Percentiles rank a stretch among this genome's conserved stretches.
phyloP scores from a whole-genome alignment of 208 protist genomes.

The Crithidia brevicula region DNA sequence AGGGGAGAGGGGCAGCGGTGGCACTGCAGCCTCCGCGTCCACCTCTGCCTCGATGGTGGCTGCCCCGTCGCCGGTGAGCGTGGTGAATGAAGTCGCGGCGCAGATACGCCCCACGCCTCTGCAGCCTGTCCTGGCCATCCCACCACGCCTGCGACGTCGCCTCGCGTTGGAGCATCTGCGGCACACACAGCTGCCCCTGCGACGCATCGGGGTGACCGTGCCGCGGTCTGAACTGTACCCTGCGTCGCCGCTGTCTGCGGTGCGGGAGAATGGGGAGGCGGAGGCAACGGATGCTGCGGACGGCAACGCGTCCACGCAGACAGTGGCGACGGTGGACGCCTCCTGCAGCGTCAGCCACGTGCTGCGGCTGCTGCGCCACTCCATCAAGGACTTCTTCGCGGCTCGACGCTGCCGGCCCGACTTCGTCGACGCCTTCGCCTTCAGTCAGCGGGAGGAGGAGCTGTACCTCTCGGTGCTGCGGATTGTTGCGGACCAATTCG shows the following conservation, averaged over 20 bases:
- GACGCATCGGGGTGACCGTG: slow-evolving; percentile 47
- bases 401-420: slow-evolving; percentile 51
- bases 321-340: slow-evolving; percentile 17
- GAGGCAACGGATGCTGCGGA: no score
- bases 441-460: slow-evolving; percentile 64
- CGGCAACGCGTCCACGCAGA: not conserved
- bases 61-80: slow-evolving; percentile 4
- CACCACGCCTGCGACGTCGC: slow-evolving; percentile 51
- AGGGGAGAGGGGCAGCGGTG: not conserved
- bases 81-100: slow-evolving; percentile 22
- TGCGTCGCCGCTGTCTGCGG: not conserved
- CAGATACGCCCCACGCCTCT: slow-evolving; percentile 59
- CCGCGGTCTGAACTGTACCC: slow-evolving; percentile 32
- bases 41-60: not conserved
- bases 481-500: slow-evolving; percentile 59
- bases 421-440: slow-evolving; percentile 73
- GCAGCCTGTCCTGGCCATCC: slow-evolving; percentile 68
- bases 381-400: slow-evolving; percentile 54
- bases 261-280: not conserved
- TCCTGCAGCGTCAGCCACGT: slow-evolving; percentile 51
- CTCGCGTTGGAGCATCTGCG: slow-evolving; percentile 68
- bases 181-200: slow-evolving; percentile 55
- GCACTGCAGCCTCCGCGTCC: not conserved
- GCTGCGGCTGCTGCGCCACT: slow-evolving; percentile 49
- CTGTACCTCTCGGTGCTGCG: slow-evolving; percentile 61